These are phyloP conservation scores for Hypsizygus ulmarius DNA, from an alignment of 1,284 basidiomycete genomes.

Conservation along the genomic window DNA sequence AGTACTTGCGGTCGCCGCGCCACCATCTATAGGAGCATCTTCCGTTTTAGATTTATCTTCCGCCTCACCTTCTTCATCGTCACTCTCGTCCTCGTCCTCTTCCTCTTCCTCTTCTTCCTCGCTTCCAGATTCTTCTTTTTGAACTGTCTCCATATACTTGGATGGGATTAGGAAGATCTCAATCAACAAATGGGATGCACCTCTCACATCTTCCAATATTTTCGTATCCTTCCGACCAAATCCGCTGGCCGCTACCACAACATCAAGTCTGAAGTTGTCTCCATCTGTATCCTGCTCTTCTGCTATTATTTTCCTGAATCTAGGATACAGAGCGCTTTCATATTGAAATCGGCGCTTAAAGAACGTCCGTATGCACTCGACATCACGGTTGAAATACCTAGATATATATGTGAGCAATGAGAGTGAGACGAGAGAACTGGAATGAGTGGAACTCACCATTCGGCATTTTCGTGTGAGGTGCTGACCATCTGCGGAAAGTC, in stretches of 20 bases:
- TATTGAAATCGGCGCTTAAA: slow-evolving; percentile 92
- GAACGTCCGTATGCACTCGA: slow-evolving; percentile 93
- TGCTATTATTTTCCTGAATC: slow-evolving; percentile 66
- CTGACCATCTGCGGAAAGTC: slow-evolving; percentile 99
- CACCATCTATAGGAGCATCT: background rate
- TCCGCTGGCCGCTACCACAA: slow-evolving; percentile 89
- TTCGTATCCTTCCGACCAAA: slow-evolving; percentile 83
- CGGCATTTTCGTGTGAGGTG: slow-evolving; percentile 94
- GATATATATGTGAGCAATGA: slow-evolving; percentile 1
- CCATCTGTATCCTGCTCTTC: slow-evolving; percentile 43
- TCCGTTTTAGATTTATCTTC: slow-evolving; percentile 8
- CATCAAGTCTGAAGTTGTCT: slow-evolving; percentile 72
- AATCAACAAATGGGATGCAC: slow-evolving; percentile 1
- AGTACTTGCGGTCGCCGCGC: background rate
- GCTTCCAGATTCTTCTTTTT: slow-evolving; percentile 35
- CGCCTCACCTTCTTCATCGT: slow-evolving; percentile 6
- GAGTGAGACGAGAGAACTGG: slow-evolving; percentile 10
- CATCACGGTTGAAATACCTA: slow-evolving; percentile 99
- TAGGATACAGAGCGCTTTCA: slow-evolving; percentile 86
- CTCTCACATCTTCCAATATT: slow-evolving; percentile 75
- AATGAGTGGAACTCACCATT: slow-evolving; percentile 64
- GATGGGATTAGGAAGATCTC: background rate
- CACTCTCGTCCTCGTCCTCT: slow-evolving; percentile 32
- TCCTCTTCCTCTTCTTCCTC: slow-evolving; percentile 35
- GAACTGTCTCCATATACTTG: slow-evolving; percentile 68